phyloP scores from a whole-genome alignment of 2,329 filamentous ascomycete species.

The Pseudogymnoascus sp. region DNA sequence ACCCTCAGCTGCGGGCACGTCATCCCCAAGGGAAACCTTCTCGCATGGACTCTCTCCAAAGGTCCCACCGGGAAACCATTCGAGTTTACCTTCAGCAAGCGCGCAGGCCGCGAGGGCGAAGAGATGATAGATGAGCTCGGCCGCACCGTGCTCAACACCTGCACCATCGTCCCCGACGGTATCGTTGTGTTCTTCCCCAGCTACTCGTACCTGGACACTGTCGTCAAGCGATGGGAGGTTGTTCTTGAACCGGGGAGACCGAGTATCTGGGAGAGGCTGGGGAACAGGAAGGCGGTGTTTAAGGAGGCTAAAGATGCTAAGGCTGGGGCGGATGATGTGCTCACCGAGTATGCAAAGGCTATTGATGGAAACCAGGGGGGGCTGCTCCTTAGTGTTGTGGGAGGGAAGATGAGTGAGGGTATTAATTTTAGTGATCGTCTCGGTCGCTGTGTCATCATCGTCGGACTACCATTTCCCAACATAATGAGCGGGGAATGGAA shows the following conservation, averaged over 20 bases:
- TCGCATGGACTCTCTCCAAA: conserved; percentile 62
- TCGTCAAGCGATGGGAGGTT: conserved; percentile 56
- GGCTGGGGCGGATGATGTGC: conserved; percentile 62
- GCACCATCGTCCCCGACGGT: conserved; percentile 72
- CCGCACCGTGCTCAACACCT: conserved; percentile 62
- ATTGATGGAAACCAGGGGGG: conserved; percentile 61
- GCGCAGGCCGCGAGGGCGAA: conserved; percentile 46
- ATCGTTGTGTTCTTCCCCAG: conserved; percentile 94
- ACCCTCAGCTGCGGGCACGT: conserved; percentile 93
- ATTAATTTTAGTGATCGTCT: conserved; percentile 95
- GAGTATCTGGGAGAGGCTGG: conserved; percentile 52
- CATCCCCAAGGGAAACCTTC: conserved; percentile 73
- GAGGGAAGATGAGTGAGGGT: conserved; percentile 90
- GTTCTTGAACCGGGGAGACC: conserved; percentile 19
- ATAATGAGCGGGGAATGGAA: conserved; percentile 86
- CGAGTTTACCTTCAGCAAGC: conserved; percentile 80
- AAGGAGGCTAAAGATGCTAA: conserved; percentile 46
- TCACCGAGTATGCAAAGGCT: conserved; percentile 64
- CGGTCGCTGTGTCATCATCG: conserved; percentile 82
- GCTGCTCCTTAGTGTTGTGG: conserved; percentile 81
- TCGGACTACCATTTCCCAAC: conserved; percentile 90
- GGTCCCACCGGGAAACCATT: conserved; percentile 49
- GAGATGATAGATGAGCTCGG: conserved; percentile 70
- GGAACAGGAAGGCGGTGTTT: conserved; percentile 55
- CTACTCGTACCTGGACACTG: conserved; percentile 79